Evolutionary conservation across 805 yeast genomes (phyloP).

Genomic region (Sugiyamaella marilandica): DNA sequence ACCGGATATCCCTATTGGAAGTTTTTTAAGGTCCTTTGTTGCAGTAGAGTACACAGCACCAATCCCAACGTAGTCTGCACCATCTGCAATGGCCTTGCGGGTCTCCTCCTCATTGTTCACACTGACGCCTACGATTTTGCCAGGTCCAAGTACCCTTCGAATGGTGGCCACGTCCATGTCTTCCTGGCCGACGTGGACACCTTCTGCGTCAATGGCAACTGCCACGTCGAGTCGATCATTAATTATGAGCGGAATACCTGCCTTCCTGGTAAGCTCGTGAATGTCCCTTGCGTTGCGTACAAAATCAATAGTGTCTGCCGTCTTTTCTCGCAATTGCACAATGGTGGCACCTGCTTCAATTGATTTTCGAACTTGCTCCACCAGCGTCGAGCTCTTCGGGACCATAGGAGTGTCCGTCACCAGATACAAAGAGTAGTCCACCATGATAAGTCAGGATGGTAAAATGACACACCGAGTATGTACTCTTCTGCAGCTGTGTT

Average conservation of each 20-base stretch:
- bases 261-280: conserved; percentile 54
- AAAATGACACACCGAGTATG: neutral
- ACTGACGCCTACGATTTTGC: conserved; percentile 75
- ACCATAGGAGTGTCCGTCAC: conserved; percentile 78
- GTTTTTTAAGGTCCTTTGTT: conserved; percentile 58
- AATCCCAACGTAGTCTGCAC: conserved; percentile 77
- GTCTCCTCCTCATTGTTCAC: conserved; percentile 59
- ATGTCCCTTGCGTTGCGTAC: conserved; percentile 55
- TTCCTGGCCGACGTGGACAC: conserved; percentile 89
- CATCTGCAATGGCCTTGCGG: conserved; percentile 42
- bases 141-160: conserved; percentile 57
- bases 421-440: conserved; percentile 62
- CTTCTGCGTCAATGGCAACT: conserved; percentile 82
- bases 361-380: conserved; percentile 56
- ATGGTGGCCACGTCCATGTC: conserved; percentile 65
- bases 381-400: conserved; percentile 53
- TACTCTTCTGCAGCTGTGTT: neutral
- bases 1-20: conserved; percentile 69
- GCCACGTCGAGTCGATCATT: conserved; percentile 89
- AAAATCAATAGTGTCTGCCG: conserved; percentile 62
- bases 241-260: conserved; percentile 70
- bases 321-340: conserved; percentile 80
- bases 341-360: conserved; percentile 70
- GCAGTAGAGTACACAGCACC: conserved; percentile 72
- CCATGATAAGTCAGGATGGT: conserved; percentile 6